These are phyloP conservation scores for Pisolithus orientalis DNA, from an alignment of 768 basidiomycete species.

Conservation along the genomic window DNA sequence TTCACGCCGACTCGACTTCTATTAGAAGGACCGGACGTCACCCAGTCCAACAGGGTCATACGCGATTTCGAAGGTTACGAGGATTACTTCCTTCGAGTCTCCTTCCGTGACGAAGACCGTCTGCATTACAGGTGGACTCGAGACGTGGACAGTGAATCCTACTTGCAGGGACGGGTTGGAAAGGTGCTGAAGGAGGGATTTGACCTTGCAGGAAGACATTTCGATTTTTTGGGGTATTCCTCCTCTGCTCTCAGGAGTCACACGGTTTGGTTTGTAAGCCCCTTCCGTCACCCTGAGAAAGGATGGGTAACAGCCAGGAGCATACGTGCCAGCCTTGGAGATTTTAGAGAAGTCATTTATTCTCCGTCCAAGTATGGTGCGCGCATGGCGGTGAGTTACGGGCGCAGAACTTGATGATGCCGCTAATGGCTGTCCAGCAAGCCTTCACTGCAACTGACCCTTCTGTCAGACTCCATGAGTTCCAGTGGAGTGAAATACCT, in stretches of 20 bases:
- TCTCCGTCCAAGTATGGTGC: conserved; percentile 80
- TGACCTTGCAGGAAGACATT: conserved; percentile 59
- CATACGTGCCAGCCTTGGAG: conserved; percentile 61
- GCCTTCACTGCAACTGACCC: conserved; percentile 80
- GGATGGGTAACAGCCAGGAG: conserved; percentile 45
- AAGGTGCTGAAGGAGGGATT: conserved; percentile 58
- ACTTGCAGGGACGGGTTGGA: conserved; percentile 56
- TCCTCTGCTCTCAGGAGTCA: conserved; percentile 72
- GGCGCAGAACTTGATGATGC: not conserved
- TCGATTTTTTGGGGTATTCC: conserved; percentile 82
- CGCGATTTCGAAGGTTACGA: conserved; percentile 55
- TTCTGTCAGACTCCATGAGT: conserved; percentile 47
- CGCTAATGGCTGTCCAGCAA: conserved; percentile 34
- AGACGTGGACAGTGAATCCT: conserved; percentile 51
- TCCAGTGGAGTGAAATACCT: conserved; percentile 57
- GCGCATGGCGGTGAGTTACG: conserved; percentile 45
- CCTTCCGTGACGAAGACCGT: conserved; percentile 79
- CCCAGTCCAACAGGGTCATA: conserved; percentile 78
- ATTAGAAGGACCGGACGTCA: conserved; percentile 69
- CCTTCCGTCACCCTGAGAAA: conserved; percentile 44
- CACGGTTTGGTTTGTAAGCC: conserved; percentile 74
- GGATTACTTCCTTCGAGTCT: conserved; percentile 73
- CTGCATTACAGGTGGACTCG: conserved; percentile 69
- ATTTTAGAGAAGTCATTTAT: conserved; percentile 53
- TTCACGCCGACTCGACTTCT: conserved; percentile 70